Base-by-base conservation (phyloP, 1,284 basidiomycete species). In the Bjerkandera adusta region DNA sequence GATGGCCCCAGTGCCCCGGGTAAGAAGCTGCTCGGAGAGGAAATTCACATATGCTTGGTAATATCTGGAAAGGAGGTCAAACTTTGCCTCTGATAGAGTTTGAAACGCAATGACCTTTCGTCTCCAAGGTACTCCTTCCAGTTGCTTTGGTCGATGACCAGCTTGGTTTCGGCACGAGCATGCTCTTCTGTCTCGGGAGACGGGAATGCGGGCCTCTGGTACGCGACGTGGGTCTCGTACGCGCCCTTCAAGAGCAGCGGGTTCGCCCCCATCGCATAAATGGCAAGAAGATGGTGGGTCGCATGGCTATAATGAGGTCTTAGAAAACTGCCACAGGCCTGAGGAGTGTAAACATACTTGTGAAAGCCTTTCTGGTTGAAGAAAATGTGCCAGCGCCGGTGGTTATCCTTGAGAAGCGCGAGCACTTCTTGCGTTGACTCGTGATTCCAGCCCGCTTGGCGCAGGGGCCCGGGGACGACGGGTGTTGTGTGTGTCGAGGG, bases 351-450 rank as follows among this genome's bases (percentile, higher is more conserved):
- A 15, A 50, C 63, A 36, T 48, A 72, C 70, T 83, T 85, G 65
- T 85, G 81, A 56, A 78, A 83, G 1, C 71, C 67, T 47, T 60
- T 66, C 25, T 80, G 71, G 48, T 84, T 81, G 64, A 83, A 81
- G 59, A 79, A 85, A 21, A 75, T 70, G 55, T 85, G 81, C 69
- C 75, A 75, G 15, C 69, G 70, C 37, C 71, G 66, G 48, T 81
- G 76, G 54, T 86, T 81, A 42, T 81, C 73, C 34, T 74, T 73
- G 42, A 85, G 66, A 0, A 73, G 63, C 36, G 68, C 64, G 16
- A 68, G 63, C 3, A 82, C 63, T 1, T 67, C 62, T 15, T 63
- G 56, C 15, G 73, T 73, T 0, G 81, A 77, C n/a, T 71, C 65
- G 7, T 67, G 60, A 3, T 70, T 73, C 15, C 71, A 64, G 2